Conservation (phyloP, 140 eudicot genomes). For the Bidens hawaiensis region DNA sequence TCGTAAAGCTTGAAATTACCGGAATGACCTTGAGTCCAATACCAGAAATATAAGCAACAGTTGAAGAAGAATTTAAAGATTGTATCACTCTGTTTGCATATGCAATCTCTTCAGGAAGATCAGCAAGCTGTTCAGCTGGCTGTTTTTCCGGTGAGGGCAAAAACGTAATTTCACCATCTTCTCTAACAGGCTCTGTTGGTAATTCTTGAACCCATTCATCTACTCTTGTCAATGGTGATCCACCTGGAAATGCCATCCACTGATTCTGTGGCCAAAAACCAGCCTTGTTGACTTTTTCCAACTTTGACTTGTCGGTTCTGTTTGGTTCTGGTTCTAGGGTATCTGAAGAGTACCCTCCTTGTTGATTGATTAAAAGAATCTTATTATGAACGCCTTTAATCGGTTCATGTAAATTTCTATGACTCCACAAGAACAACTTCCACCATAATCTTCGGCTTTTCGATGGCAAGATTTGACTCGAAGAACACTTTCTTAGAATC, state of each 20-base stretch:
- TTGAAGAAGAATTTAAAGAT: conserved; percentile 72
- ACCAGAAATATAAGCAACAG: conserved; percentile 72
- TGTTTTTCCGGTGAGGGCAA: conserved; percentile 53
- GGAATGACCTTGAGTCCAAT: conserved; percentile 74
- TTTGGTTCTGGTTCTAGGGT: conserved; percentile 63
- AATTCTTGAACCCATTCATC: conserved; percentile 82
- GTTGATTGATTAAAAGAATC: conserved; percentile 37
- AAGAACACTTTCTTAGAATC: conserved; percentile 71
- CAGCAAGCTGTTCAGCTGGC: conserved; percentile 14
- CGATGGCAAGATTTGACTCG: conserved; percentile 83
- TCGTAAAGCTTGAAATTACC: conserved; percentile 41
- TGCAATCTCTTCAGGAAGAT: conserved; percentile 58
- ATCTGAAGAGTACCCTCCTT: conserved; percentile 84
- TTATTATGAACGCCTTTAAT: conserved; percentile 25
- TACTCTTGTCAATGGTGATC: conserved; percentile 44
- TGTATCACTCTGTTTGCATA: conserved; percentile 71
- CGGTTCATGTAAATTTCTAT: conserved; percentile 61
- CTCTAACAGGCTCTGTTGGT: conserved; percentile 27
- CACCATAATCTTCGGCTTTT: conserved; percentile 86
- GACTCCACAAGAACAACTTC: conserved; percentile 94
- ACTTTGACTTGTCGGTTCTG: conserved; percentile 24
- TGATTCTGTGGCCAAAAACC: conserved; percentile 81
- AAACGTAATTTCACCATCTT: conserved; percentile 31
- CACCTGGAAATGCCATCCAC: conserved; percentile 76
- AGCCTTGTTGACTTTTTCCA: conserved; percentile 31